Base-by-base conservation (phyloP, 345 rosid genomes). In the Eucalyptus sp. region DNA sequence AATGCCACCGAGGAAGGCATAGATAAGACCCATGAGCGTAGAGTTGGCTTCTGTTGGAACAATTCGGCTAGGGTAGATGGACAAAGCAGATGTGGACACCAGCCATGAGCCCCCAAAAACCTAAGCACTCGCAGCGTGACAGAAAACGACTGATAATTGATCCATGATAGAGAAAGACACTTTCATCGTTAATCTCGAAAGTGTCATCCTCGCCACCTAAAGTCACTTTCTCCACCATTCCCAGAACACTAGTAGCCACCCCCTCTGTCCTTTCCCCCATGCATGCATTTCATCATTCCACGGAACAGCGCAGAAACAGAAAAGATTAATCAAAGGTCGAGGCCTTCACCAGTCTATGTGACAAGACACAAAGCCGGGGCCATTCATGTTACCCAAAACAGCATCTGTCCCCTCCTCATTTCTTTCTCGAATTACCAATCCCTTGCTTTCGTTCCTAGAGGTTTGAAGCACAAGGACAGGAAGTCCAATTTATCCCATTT, bases 131-230 rank as follows among this genome's bases (percentile, higher is more conserved):
- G 17, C 50, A 46, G 46, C 15, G n/a, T 22, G 68, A 86, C 62
- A 68, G 71, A 79, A 56, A 71, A 46, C 20, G 86, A 71, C 86
- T 56, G 91, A 90, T 89, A 90, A 91, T 89, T 87, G 90, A 90
- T 88, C 88, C 92, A 88, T 90, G 96, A 94, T 89, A 92, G 91
- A 88, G 95, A 93, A 92, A 94, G 93, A 91, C 95, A 95, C 92
- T 92, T 92, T 89, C 94, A 92, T 94, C 94, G 94, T 94, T 91
- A 91, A 90, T 90, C 94, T 89, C 93, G 89, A 92, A 92, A 92
- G 71, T 5, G 52, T 86, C 62, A 20, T 13, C 20, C 64, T 51
- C 44, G 27, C 83, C 48, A 76, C 68, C 68, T 20, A 20, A 20
- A 71, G 46, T 86, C 87, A 31, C 87, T 86, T 48, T 86, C 87